These are phyloP conservation scores for Castanea crenata DNA, from an alignment of 306 rosid genomes.

Conservation along the genomic window DNA sequence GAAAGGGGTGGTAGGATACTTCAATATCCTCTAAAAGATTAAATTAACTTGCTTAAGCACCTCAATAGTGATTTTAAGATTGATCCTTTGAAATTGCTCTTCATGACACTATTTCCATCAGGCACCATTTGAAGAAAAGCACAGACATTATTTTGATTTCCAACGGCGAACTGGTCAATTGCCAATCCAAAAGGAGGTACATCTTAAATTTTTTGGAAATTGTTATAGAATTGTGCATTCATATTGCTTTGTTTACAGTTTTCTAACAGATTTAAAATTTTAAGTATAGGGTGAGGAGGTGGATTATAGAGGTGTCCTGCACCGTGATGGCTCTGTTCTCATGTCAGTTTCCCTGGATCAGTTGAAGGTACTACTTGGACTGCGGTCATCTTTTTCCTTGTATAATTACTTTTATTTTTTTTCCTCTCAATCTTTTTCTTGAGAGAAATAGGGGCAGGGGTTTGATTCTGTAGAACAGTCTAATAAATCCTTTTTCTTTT, in stretches of 20 bases:
- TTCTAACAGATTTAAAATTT: constrained; percentile 4
- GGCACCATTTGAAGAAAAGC: constrained; percentile 93
- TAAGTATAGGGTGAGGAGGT: constrained; percentile 85
- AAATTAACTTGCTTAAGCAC: constrained; percentile 14
- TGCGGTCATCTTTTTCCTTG: constrained; percentile 18
- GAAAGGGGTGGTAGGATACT: constrained; percentile 90
- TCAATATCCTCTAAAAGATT: constrained; percentile 3
- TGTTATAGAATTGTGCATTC: neutral
- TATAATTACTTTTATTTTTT: neutral
- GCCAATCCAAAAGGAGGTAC: constrained; percentile 89
- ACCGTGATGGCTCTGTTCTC: constrained; percentile 98
- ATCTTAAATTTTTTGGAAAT: constrained; percentile 3
- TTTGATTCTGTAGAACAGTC: neutral
- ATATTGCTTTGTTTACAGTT: constrained; percentile 2
- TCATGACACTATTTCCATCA: constrained; percentile 38
- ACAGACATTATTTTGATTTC: constrained; percentile 87
- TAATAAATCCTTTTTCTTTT: constrained; percentile 3
- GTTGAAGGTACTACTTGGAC: constrained; percentile 58
- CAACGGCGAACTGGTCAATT: constrained; percentile 95
- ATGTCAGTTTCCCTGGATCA: constrained; percentile 87
- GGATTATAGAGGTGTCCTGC: constrained; percentile 89
- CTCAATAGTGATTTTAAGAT: constrained; percentile 7
- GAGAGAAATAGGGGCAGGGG: neutral
- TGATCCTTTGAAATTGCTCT: constrained; percentile 13
- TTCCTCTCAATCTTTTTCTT: neutral